Percentiles rank a stretch among this genome's conserved stretches.
These are phyloP conservation scores for Exophiala xenobiotica DNA, from an alignment of 2,329 filamentous ascomycete species.

Conservation along the genomic window DNA sequence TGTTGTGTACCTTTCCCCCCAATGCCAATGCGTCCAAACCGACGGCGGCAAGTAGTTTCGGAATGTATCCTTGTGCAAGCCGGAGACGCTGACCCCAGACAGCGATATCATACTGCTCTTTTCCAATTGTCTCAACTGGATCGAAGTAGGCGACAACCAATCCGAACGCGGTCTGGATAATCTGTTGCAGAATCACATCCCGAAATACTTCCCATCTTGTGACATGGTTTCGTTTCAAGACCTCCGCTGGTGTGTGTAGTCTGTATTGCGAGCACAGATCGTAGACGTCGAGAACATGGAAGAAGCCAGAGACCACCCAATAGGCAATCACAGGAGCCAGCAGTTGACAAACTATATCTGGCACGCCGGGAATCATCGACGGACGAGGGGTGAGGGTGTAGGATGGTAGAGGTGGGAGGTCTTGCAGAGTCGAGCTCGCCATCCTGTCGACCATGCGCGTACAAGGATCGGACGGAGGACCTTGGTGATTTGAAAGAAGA, in stretches of 20 bases:
- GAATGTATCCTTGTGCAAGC: conserved; percentile 74
- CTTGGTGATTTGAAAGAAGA: background rate
- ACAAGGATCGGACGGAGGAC: background rate
- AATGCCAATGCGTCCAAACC: conserved; percentile 75
- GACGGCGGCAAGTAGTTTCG: conserved; percentile 65
- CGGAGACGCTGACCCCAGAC: conserved; percentile 85
- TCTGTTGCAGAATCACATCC: conserved; percentile 88
- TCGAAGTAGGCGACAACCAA: conserved; percentile 69
- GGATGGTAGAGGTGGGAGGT: conserved; percentile 80
- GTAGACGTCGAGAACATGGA: conserved; percentile 81
- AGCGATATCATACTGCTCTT: conserved; percentile 80
- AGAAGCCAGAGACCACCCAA: conserved; percentile 81
- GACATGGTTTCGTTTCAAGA: conserved; percentile 82
- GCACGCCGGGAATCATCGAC: conserved; percentile 72
- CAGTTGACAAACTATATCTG: conserved; percentile 77
- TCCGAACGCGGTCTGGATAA: conserved; percentile 78
- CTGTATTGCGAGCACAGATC: conserved; percentile 89
- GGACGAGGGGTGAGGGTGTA: conserved; percentile 71
- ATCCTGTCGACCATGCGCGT: conserved; percentile 20
- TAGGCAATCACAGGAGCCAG: conserved; percentile 78
- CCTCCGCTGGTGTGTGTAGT: conserved; percentile 90
- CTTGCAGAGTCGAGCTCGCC: conserved; percentile 20
- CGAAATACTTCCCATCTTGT: conserved; percentile 80
- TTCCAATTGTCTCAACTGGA: conserved; percentile 69
- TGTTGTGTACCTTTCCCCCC: conserved; percentile 69